Conservation (phyloP, 306 rosid species). For the Cicer pinnatifidum region DNA sequence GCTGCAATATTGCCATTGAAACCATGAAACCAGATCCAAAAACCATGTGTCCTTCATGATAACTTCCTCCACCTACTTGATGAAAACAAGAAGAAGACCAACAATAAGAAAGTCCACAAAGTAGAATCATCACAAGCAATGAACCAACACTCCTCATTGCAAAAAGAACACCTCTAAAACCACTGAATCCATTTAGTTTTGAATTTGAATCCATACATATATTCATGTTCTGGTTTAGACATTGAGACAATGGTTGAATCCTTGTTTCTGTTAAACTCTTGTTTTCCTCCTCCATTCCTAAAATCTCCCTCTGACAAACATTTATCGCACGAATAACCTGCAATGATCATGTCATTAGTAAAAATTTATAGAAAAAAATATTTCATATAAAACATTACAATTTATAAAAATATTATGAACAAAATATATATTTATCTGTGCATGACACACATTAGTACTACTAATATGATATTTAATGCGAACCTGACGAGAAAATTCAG, state of each 20-base stretch:
- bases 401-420: too few species aligned
- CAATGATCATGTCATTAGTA: too few species aligned
- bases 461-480: too few species aligned
- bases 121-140: constrained; percentile 67
- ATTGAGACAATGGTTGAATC: constrained; percentile 61
- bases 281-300: constrained; percentile 78
- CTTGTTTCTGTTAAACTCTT: constrained; percentile 67
- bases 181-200: constrained; percentile 72
- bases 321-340: constrained; percentile 65
- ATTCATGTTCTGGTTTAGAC: constrained; percentile 50
- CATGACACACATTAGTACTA: too few species aligned
- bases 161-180: constrained; percentile 78
- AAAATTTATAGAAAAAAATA: too few species aligned
- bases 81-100: constrained; percentile 67
- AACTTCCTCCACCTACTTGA: constrained; percentile 24
- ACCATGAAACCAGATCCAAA: constrained; percentile 66
- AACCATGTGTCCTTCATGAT: constrained; percentile 44
- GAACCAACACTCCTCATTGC: constrained; percentile 80
- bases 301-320: constrained; percentile 68
- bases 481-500: constrained; percentile 68
- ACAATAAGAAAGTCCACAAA: constrained; percentile 64
- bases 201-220: constrained; percentile 62
- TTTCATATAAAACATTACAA: too few species aligned
- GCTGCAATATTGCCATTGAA: constrained; percentile 62
- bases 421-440: too few species aligned